phyloP scores from a whole-genome alignment of 2,329 filamentous ascomycete species.

The Exophiala sideris region DNA sequence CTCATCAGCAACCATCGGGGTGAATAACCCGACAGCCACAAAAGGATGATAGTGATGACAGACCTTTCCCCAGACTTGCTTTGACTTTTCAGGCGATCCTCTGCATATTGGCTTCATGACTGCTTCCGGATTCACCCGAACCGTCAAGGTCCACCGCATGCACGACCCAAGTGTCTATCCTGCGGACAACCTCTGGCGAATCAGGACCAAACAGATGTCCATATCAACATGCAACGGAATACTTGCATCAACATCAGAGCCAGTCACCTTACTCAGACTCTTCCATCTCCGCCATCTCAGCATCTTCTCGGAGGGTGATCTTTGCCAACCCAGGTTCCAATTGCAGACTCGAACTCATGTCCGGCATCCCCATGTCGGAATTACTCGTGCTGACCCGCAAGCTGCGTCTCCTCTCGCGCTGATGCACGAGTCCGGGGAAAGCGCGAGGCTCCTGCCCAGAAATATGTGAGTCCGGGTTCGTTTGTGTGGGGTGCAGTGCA shows the following conservation, averaged over 20 bases:
- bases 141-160: not conserved
- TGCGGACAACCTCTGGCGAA: no score
- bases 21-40: slow-evolving; percentile 13
- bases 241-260: not conserved
- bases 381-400: slow-evolving; percentile 24
- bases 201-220: not conserved
- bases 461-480: slow-evolving; percentile 21
- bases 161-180: not conserved
- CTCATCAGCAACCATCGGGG: slow-evolving; percentile 10
- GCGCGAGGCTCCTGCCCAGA: slow-evolving; percentile 37
- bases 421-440: slow-evolving; percentile 44
- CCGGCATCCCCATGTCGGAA: slow-evolving; percentile 23
- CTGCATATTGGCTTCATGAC: not conserved
- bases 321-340: slow-evolving; percentile 27
- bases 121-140: slow-evolving; percentile 2
- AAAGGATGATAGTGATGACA: not conserved
- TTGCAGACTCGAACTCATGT: slow-evolving; percentile 25
- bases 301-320: slow-evolving; percentile 23
- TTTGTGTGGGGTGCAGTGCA: slow-evolving; percentile 5
- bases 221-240: not conserved
- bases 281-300: slow-evolving; percentile 22
- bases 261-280: slow-evolving; percentile 11
- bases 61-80: slow-evolving; percentile 4
- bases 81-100: slow-evolving; percentile 1
- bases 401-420: slow-evolving; percentile 33